These are phyloP conservation scores for Phytophthora sojae DNA, from an alignment of 352 stramenopile species.

Conservation along the genomic window DNA sequence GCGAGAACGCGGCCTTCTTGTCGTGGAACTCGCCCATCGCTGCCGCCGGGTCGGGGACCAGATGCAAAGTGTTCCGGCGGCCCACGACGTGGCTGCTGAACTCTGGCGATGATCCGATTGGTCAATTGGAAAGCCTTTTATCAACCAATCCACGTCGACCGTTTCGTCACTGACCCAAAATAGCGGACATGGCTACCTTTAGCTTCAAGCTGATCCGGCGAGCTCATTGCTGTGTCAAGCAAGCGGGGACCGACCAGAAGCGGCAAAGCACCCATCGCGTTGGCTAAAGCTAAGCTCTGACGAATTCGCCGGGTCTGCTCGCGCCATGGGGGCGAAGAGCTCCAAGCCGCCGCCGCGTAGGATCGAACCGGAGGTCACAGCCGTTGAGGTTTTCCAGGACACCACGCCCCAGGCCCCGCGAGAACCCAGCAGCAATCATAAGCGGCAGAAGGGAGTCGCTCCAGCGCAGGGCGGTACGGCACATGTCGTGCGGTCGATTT, in stretches of 20 bases:
- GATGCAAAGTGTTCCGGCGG: slow-evolving; percentile 19
- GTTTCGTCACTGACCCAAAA: slow-evolving; percentile 23
- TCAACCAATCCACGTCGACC: slow-evolving; percentile 10
- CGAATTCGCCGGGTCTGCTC: slow-evolving; percentile 1
- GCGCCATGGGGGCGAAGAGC: slow-evolving; percentile 58
- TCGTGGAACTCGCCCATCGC: slow-evolving; percentile 38
- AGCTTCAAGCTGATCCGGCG: slow-evolving; percentile 14
- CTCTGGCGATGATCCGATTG: slow-evolving; percentile 20
- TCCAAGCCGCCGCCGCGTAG: slow-evolving; percentile 60
- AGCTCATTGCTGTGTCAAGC: neutral
- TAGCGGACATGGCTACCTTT: slow-evolving; percentile 27
- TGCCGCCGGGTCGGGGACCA: slow-evolving; percentile 7
- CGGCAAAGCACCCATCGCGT: neutral
- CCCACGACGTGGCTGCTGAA: slow-evolving; percentile 28
- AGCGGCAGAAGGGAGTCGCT: slow-evolving; percentile 7
- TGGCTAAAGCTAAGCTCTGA: slow-evolving; percentile 5
- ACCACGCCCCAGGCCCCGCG: slow-evolving; percentile 3
- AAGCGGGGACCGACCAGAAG: neutral
- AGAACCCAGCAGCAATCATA: slow-evolving; percentile 5
- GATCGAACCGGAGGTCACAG: slow-evolving; percentile 29
- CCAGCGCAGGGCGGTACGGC: neutral
- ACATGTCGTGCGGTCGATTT: slow-evolving; percentile 15
- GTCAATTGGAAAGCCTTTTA: neutral
- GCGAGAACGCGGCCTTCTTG: slow-evolving; percentile 35
- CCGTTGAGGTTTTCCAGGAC: slow-evolving; percentile 34